These are phyloP conservation scores for Apiospora malaysiana DNA, from an alignment of 2,329 filamentous ascomycete species.

Conservation along the genomic window DNA sequence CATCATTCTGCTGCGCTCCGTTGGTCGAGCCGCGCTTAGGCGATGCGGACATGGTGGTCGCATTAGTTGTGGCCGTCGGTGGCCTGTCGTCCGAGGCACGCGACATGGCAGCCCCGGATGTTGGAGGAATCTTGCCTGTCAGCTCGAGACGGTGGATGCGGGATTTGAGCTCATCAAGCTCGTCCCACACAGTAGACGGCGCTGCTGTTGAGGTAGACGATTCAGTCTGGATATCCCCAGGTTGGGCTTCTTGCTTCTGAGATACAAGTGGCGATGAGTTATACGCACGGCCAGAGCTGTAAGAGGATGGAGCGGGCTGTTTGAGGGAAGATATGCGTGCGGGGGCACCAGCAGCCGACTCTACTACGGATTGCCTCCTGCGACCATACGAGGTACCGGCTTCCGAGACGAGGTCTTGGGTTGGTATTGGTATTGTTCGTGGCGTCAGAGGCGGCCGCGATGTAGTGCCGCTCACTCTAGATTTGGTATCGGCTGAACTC, in stretches of 20 bases:
- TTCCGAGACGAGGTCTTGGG: constrained; percentile 49
- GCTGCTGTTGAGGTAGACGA: constrained; percentile 88
- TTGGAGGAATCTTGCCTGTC: constrained; percentile 84
- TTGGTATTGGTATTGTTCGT: constrained; percentile 51
- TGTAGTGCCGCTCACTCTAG: constrained; percentile 45
- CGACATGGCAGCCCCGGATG: constrained; percentile 80
- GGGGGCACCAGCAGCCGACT: constrained; percentile 47
- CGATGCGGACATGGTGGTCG: constrained; percentile 88
- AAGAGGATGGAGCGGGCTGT: constrained; percentile 39
- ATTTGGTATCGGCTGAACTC: constrained; percentile 43
- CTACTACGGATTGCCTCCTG: constrained; percentile 55
- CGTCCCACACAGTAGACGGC: constrained; percentile 95
- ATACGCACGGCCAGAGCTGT: constrained; percentile 52
- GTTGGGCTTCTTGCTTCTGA: constrained; percentile 44
- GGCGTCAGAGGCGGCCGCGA: constrained; percentile 54
- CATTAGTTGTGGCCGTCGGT: constrained; percentile 81
- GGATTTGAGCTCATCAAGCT: constrained; percentile 93
- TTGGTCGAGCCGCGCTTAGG: constrained; percentile 71
- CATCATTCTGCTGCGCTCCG: constrained; percentile 50
- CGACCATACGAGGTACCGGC: constrained; percentile 35
- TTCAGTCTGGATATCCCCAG: constrained; percentile 63
- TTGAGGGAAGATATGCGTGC: constrained; percentile 54
- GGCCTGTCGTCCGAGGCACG: constrained; percentile 80
- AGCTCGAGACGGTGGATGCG: constrained; percentile 89
- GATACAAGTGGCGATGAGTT: constrained; percentile 67